These are phyloP conservation scores for Albugo candida DNA, from an alignment of 352 stramenopile species.

Conservation along the genomic window DNA sequence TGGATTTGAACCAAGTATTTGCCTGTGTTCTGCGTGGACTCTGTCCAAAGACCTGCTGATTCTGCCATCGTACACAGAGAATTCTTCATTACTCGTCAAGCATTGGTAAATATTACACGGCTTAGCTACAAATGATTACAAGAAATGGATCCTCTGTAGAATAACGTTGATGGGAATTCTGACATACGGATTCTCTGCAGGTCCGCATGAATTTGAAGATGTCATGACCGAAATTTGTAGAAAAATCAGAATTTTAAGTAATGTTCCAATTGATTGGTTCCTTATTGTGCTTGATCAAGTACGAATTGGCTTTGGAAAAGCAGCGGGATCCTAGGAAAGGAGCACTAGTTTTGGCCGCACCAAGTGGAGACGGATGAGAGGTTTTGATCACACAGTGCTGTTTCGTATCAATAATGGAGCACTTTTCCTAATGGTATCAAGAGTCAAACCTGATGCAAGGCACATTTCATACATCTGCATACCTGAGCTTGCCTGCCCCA, in stretches of 20 bases:
- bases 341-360: slow-evolving; percentile 87
- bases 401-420: slow-evolving; percentile 43
- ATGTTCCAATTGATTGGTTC: slow-evolving; percentile 72
- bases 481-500: slow-evolving; percentile 94
- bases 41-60: too few relatives aligned
- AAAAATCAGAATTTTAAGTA: slow-evolving; percentile 4
- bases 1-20: too few relatives aligned
- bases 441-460: background rate
- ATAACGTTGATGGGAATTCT: too few relatives aligned
- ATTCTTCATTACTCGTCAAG: too few relatives aligned
- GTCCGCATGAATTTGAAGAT: slow-evolving; percentile 80
- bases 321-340: slow-evolving; percentile 92
- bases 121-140: too few relatives aligned
- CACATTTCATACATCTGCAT: slow-evolving; percentile 1
- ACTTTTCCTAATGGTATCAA: slow-evolving; percentile 21
- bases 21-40: too few relatives aligned
- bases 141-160: too few relatives aligned
- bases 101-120: too few relatives aligned
- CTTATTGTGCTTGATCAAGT: slow-evolving; percentile 53
- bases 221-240: slow-evolving; percentile 81
- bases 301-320: slow-evolving; percentile 71
- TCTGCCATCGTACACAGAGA: too few relatives aligned
- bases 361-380: slow-evolving; percentile 88
- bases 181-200: too few relatives aligned
- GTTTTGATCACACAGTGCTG: slow-evolving; percentile 77